Percentiles rank a stretch among this genome's conserved stretches.
phyloP scores from a whole-genome alignment of 2,329 filamentous ascomycete species.

The Harringtonia aguacate region DNA sequence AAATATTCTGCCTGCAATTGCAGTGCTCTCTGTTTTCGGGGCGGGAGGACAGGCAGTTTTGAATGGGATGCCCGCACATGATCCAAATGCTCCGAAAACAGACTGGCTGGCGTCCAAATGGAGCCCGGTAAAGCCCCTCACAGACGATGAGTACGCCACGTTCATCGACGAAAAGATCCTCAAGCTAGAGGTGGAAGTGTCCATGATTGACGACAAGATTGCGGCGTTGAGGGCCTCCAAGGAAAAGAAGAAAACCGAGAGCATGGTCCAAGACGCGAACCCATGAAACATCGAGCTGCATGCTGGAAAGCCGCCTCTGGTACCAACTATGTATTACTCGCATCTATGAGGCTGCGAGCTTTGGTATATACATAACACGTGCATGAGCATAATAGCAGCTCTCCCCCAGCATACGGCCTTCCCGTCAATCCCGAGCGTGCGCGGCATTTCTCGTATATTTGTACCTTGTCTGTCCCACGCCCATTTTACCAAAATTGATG shows the following conservation, averaged over 20 bases:
- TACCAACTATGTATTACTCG: neutral
- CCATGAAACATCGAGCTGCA: too few species aligned
- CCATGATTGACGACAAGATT: constrained; percentile 69
- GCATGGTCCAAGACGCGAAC: neutral
- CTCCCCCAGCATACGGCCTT: too few species aligned
- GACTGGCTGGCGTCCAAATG: constrained; percentile 50
- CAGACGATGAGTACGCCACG: constrained; percentile 59
- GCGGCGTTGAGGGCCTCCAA: constrained; percentile 17
- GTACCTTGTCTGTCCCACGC: too few species aligned
- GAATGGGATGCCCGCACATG: constrained; percentile 10
- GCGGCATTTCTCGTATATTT: too few species aligned
- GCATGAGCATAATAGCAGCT: too few species aligned
- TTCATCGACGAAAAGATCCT: constrained; percentile 63
- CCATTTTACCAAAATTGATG: too few species aligned
- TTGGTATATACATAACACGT: too few species aligned
- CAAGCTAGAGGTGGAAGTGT: constrained; percentile 63
- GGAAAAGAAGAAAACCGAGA: neutral
- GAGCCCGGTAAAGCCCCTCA: constrained; percentile 59
- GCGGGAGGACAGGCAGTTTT: constrained; percentile 19
- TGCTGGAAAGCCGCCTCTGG: too few species aligned
- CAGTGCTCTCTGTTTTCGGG: constrained; percentile 32
- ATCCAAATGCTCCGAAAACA: neutral
- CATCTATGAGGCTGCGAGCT: too few species aligned
- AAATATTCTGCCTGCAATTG: constrained; percentile 39
- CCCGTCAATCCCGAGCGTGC: too few species aligned